phyloP scores from a whole-genome alignment of 805 yeast species.

The Candida chilensis region DNA sequence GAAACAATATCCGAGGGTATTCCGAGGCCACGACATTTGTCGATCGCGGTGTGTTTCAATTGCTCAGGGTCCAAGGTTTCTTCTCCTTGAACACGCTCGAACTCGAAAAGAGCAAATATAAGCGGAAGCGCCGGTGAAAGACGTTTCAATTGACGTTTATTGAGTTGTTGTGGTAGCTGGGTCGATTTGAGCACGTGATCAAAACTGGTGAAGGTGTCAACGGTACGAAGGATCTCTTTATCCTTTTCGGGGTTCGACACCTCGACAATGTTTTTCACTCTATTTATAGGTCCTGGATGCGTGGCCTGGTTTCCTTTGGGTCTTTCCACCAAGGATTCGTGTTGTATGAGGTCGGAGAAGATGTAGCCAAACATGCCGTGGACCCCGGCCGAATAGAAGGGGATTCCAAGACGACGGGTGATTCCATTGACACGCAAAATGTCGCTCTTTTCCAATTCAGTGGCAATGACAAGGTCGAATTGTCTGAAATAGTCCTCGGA shows the following conservation, averaged over 20 bases:
- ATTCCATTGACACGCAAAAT: conserved; percentile 39
- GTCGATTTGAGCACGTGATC: conserved; percentile 21
- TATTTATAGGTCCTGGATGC: conserved; percentile 37
- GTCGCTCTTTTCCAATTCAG: conserved; percentile 43
- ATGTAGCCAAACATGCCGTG: conserved; percentile 82
- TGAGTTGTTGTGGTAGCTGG: conserved; percentile 28
- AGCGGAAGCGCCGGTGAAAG: conserved; percentile 52
- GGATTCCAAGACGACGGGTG: conserved; percentile 47
- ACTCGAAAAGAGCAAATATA: conserved; percentile 50
- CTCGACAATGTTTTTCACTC: conserved; percentile 29
- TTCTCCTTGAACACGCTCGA: too few relatives aligned
- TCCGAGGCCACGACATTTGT: conserved; percentile 21
- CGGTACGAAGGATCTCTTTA: too few relatives aligned
- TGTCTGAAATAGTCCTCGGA: conserved; percentile 28
- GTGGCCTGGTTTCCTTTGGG: conserved; percentile 41
- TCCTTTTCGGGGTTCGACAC: too few relatives aligned
- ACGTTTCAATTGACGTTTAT: conserved; percentile 34
- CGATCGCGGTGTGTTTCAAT: conserved; percentile 16
- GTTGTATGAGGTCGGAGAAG: conserved; percentile 68
- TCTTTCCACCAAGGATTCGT: conserved; percentile 44
- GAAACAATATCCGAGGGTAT: conserved; percentile 35
- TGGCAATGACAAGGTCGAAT: conserved; percentile 69
- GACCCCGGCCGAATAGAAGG: conserved; percentile 59
- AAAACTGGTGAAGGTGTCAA: conserved; percentile 26
- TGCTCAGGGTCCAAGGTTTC: too few relatives aligned